Percentiles rank a stretch among this genome's conserved stretches.
These are phyloP conservation scores for Cicer judaicum DNA, from an alignment of 306 rosid genomes.

Conservation along the genomic window DNA sequence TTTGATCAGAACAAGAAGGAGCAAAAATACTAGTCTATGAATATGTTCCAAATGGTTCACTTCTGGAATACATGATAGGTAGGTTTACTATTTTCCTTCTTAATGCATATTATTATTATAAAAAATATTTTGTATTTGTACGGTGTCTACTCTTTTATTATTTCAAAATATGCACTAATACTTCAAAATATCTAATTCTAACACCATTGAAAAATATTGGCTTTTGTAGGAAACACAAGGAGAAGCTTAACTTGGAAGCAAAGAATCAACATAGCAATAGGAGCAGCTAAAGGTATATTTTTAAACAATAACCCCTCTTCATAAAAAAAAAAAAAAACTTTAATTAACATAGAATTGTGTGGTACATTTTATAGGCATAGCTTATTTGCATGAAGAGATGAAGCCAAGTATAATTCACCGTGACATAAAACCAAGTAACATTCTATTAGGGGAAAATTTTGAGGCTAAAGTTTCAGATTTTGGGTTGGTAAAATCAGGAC, in stretches of 20 bases:
- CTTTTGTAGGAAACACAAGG: constrained; percentile 55
- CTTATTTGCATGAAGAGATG: constrained; percentile 76
- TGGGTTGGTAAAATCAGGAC: constrained; percentile 79
- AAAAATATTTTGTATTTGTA: too few species aligned
- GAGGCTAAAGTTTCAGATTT: constrained; percentile 90
- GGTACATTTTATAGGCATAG: constrained; percentile 59
- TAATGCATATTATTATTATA: too few species aligned
- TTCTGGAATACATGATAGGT: constrained; percentile 79
- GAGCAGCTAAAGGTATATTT: constrained; percentile 74
- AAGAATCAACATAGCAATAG: constrained; percentile 76
- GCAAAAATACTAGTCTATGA: constrained; percentile 73
- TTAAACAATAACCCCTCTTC: not conserved
- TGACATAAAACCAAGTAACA: constrained; percentile 83
- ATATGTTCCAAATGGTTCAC: constrained; percentile 79
- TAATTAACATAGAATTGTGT: constrained; percentile 5
- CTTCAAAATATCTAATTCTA: not conserved
- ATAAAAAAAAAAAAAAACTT: constrained; percentile 9
- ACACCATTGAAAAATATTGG: not conserved
- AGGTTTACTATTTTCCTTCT: constrained; percentile 15
- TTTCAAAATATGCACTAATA: too few species aligned
- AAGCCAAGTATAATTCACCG: constrained; percentile 77
- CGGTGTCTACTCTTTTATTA: too few species aligned
- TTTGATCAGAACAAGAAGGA: constrained; percentile 54
- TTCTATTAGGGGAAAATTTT: constrained; percentile 72
- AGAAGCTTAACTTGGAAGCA: constrained; percentile 79